Evolutionary conservation across 148 eudicot genomes (phyloP).

Genomic region (Chenopodium berlandieri): DNA sequence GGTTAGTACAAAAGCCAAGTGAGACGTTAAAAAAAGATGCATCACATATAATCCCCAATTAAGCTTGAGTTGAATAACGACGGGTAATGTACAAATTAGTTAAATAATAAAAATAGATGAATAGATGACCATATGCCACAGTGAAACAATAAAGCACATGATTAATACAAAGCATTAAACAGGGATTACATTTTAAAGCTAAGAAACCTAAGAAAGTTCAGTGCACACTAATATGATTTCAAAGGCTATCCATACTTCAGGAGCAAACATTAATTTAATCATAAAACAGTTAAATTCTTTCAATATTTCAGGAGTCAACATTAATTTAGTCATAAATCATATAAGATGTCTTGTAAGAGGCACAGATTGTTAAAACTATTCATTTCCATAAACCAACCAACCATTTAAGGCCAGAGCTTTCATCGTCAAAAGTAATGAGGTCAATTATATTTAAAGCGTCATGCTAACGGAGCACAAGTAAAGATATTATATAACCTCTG

Average conservation of each 20-base stretch:
- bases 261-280: background rate
- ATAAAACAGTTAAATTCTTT: background rate
- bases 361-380: background rate
- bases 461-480: background rate
- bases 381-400: background rate
- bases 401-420: too few species aligned
- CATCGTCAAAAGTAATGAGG: background rate
- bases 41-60: too few species aligned
- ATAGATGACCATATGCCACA: background rate
- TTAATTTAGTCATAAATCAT: too few species aligned
- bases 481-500: slow-evolving; percentile 53
- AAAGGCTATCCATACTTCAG: background rate
- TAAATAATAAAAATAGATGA: background rate
- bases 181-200: background rate
- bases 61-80: background rate
- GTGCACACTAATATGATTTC: background rate
- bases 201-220: background rate
- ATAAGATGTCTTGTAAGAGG: background rate
- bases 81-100: background rate
- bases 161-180: background rate
- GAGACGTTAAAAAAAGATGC: background rate
- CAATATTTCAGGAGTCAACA: background rate
- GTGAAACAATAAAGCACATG: background rate
- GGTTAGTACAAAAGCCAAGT: background rate
- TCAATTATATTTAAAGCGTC: background rate